phyloP scores from a whole-genome alignment of 2,329 filamentous ascomycete species.

The Fusarium poae region DNA sequence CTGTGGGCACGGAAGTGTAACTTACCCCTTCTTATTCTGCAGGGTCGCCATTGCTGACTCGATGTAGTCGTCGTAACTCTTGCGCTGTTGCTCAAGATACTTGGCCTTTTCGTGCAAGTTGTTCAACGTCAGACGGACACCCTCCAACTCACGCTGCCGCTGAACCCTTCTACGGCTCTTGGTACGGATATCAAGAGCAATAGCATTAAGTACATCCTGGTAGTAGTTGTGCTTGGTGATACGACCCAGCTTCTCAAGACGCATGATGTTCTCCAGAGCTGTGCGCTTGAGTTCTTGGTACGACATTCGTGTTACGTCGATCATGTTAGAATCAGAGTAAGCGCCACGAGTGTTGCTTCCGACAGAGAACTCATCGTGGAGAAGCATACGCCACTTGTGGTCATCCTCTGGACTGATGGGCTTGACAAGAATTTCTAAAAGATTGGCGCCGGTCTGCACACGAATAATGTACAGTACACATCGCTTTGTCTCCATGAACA shows the following conservation, averaged over 20 bases:
- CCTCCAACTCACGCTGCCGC: constrained; percentile 89
- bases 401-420: constrained; percentile 90
- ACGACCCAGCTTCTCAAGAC: constrained; percentile 86
- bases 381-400: constrained; percentile 83
- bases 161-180: constrained; percentile 95
- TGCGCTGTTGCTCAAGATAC: constrained; percentile 94
- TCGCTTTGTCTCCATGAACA: constrained; percentile 98
- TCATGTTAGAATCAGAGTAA: constrained; percentile 89
- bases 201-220: constrained; percentile 97
- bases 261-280: constrained; percentile 92
- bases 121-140: constrained; percentile 78
- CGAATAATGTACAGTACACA: constrained; percentile 98
- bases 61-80: constrained; percentile 99
- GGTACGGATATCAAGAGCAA: constrained; percentile 95
- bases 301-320: constrained; percentile 89
- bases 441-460: constrained; percentile 88
- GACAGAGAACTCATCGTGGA: constrained; percentile 82
- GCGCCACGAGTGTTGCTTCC: constrained; percentile 79
- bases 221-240: constrained; percentile 94
- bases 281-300: constrained; percentile 94
- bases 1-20: constrained; percentile 13
- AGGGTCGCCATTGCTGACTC: constrained; percentile 98
- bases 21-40: constrained; percentile 93
- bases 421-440: constrained; percentile 96
- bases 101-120: constrained; percentile 88